phyloP scores from a whole-genome alignment of 116 monocot genomes.

The Papilionanthe hybrid region DNA sequence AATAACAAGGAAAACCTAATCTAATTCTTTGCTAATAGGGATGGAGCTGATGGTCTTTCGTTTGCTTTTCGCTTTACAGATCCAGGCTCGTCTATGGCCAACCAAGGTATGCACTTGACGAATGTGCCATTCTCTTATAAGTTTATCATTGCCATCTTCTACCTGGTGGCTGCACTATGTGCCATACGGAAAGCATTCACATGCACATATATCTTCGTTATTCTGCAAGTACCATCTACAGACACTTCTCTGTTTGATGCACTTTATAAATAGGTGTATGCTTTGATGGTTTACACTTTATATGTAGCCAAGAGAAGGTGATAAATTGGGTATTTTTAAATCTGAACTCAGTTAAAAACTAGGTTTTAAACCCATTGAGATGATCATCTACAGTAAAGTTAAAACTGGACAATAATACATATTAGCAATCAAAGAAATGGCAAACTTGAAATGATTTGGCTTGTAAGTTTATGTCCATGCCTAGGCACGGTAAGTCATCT shows the following conservation, averaged over 20 bases:
- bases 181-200: neutral
- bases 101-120: conserved; percentile 53
- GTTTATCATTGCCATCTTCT: neutral
- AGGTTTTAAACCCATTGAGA: too few relatives aligned
- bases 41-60: conserved; percentile 94
- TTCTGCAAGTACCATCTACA: neutral
- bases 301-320: too few relatives aligned
- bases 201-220: neutral
- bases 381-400: too few relatives aligned
- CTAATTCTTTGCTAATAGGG: conserved; percentile 40
- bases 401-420: too few relatives aligned
- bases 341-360: too few relatives aligned
- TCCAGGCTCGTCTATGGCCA: conserved; percentile 46
- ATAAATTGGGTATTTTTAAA: too few relatives aligned
- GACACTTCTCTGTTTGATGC: neutral
- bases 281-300: neutral
- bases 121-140: neutral
- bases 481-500: too few relatives aligned
- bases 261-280: neutral
- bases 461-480: too few relatives aligned
- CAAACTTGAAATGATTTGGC: too few relatives aligned
- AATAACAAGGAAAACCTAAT: neutral
- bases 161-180: neutral
- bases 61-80: conserved; percentile 99
- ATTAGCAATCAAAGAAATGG: too few relatives aligned